phyloP scores from a whole-genome alignment of 371 early-diverging fungal species.

The Apophysomyces variabilis region DNA sequence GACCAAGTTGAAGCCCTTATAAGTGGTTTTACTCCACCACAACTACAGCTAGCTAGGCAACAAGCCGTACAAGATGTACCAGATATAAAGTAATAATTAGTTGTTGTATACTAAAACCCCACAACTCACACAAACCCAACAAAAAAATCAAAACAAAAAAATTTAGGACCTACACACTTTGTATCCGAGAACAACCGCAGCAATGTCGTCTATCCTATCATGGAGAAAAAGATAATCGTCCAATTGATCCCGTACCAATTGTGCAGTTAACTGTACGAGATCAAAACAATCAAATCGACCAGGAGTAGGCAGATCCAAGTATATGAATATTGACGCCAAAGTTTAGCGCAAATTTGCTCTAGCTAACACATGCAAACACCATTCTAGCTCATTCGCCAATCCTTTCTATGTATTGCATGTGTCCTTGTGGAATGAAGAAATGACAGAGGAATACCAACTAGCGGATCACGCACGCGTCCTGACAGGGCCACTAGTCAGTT shows the following conservation, averaged over 20 bases:
- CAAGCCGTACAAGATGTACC: not conserved
- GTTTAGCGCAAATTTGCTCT: no score
- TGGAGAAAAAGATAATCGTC: slow-evolving; percentile 73
- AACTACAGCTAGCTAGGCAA: not conserved
- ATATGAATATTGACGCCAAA: not conserved
- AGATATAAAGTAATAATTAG: not conserved
- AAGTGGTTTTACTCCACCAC: not conserved
- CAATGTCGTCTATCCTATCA: slow-evolving; percentile 73
- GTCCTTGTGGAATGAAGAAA: slow-evolving; percentile 33
- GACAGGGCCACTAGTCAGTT: slow-evolving; percentile 62
- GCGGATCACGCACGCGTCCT: slow-evolving; percentile 32
- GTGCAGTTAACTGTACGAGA: slow-evolving; percentile 43
- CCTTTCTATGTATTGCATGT: slow-evolving; percentile 35
- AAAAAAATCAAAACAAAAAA: not conserved
- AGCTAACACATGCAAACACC: no score
- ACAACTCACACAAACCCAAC: no score
- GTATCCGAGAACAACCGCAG: slow-evolving; percentile 68
- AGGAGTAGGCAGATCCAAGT: slow-evolving; percentile 15
- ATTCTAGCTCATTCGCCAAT: not conserved
- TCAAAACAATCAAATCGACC: slow-evolving; percentile 5
- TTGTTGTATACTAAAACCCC: not conserved
- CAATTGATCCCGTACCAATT: slow-evolving; percentile 77
- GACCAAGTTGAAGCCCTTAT: slow-evolving; percentile 18
- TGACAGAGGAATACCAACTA: slow-evolving; percentile 19
- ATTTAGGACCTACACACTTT: slow-evolving; percentile 23